Base-by-base conservation (phyloP, 169 alveolate species). In the Eimeria sp. region DNA sequence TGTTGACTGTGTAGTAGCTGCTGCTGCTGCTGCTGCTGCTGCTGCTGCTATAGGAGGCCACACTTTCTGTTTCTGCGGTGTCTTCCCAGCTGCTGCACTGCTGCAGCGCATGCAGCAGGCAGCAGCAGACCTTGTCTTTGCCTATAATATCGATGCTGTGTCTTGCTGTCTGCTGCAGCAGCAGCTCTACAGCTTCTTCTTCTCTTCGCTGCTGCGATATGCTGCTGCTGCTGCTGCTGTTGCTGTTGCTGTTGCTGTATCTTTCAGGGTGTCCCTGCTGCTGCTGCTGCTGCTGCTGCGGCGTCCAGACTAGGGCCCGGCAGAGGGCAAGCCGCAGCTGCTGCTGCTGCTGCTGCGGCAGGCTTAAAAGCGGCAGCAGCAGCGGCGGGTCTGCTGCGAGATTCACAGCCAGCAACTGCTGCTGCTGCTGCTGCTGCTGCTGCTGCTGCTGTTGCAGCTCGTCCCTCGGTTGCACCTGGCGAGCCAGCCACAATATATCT, bases 291-390 rank as follows among this genome's bases (percentile, higher is more conserved):
- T 56, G 72, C 62, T 27, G 40, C 62, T 4, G 60, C 27, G 58
- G 91, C 60, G 64, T 66, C 60, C 72, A 85, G 62, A 85, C 80
- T 18, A 85, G 49, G 56, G 78, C 9, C 64, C 91, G 49, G 43
- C 78, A 62, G 16, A 85, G 40, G 0, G 60, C 56, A 62, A 60
- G 40, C 27, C 91, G 78, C 80, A 66, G 71, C 91, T 85, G 91
- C 91, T 85, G 91, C 91, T 85, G 91, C 80, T 60, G 91, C 80
- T 85, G 91, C 91, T 85, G 91, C 80, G 11, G 91, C 91, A 58
- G 1, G 46, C 58, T 40, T n/a, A 56, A 10, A 14, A 85, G 62
- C 37, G 91, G 91, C 91, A 85, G 91, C 76, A 85, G 91, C 80
- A 85, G 49, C 33, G 91, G 91, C 30, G 80, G 80, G 43, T 85